A percentile compares a stretch with the other conserved stretches of the same genome.
Conservation (phyloP, 306 rosid genomes). For the Nissolia schottii region DNA sequence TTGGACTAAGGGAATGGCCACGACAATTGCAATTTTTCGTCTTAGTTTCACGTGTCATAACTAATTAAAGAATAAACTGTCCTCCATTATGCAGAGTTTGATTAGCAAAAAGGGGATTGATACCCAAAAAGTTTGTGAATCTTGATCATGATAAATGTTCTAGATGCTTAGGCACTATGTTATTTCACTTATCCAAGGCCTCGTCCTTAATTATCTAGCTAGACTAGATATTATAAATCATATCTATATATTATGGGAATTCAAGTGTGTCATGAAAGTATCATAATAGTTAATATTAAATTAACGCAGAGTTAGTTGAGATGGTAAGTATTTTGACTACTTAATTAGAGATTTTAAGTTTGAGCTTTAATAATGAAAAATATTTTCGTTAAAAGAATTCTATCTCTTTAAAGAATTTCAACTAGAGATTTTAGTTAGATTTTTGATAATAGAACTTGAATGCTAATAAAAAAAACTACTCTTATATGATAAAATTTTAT, state of each 20-base stretch:
- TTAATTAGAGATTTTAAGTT: no score
- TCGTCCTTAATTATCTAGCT: neutral
- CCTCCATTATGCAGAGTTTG: constrained; percentile 18
- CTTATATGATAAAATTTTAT: no score
- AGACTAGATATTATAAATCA: neutral
- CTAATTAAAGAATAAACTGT: constrained; percentile 18
- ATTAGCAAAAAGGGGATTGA: neutral
- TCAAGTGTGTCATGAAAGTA: no score
- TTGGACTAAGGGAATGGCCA: constrained; percentile 16
- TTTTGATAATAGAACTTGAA: no score
- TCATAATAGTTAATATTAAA: no score
- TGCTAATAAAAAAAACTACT: no score
- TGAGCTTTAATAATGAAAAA: no score
- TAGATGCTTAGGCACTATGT: constrained; percentile 23
- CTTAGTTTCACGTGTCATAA: neutral
- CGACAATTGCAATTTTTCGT: neutral
- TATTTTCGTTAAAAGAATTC: no score
- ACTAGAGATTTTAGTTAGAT: no score
- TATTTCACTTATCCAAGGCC: constrained; percentile 11
- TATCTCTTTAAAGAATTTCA: no score
- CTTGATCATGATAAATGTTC: constrained; percentile 33
- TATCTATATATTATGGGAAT: neutral
- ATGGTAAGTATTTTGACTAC: no score
- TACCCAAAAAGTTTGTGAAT: constrained; percentile 33
- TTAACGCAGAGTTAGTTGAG: no score